A percentile compares a stretch with the other conserved stretches of the same genome.
phyloP scores from a whole-genome alignment of 441 rosid genomes.

The Gossypium lobatum region DNA sequence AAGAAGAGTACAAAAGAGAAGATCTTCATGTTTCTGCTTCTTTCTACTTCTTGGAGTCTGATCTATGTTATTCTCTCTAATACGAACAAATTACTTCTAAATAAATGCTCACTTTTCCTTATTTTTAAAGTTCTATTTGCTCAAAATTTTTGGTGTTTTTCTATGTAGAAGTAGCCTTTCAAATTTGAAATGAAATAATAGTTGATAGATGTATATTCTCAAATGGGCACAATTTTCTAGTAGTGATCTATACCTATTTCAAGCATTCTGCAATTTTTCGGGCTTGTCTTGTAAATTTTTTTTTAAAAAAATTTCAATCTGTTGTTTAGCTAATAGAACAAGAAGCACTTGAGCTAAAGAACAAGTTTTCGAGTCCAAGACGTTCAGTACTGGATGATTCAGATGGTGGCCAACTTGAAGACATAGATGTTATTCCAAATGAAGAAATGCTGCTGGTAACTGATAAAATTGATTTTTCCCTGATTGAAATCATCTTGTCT shows the following conservation, averaged over 20 bases:
- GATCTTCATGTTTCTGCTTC: not conserved
- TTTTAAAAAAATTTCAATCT: not conserved
- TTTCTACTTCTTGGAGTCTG: not conserved
- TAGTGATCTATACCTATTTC: not conserved
- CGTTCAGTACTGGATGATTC: constrained; percentile 79
- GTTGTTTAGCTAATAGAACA: constrained; percentile 61
- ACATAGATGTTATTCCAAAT: constrained; percentile 88
- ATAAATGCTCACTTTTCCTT: not conserved
- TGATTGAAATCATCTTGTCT: not conserved
- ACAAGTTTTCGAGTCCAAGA: constrained; percentile 66
- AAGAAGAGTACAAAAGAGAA: not conserved
- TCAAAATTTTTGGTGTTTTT: not conserved
- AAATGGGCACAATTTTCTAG: not conserved
- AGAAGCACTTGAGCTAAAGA: constrained; percentile 82
- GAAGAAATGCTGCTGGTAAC: constrained; percentile 89
- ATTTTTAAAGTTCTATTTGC: constrained; percentile 4
- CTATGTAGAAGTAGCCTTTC: not conserved
- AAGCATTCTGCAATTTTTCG: not conserved
- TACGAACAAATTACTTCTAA: not conserved
- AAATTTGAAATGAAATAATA: constrained; percentile 4
- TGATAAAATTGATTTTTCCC: constrained; percentile 16
- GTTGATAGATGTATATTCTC: not conserved
- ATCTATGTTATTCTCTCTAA: not conserved
- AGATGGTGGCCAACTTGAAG: constrained; percentile 79
- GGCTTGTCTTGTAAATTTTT: not conserved